phyloP scores from a whole-genome alignment of 352 stramenopile species.

The Plasmopara muralis region DNA sequence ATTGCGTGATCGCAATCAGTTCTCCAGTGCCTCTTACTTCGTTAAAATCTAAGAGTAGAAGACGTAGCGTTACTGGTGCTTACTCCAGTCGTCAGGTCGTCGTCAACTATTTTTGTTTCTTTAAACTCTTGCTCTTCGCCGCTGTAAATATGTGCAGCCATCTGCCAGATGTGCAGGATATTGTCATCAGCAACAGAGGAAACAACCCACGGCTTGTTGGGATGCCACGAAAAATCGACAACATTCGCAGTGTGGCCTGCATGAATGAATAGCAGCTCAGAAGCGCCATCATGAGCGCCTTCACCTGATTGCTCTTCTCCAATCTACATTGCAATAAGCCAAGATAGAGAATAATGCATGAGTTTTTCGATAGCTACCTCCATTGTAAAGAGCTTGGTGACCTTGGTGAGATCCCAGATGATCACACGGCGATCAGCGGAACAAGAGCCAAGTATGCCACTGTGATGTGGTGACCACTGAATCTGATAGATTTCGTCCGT shows the following conservation, averaged over 20 bases:
- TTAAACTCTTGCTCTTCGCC: background rate
- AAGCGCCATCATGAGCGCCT: conserved; percentile 95
- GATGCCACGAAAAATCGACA: conserved; percentile 96
- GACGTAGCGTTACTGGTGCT: no score
- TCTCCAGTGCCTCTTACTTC: no score
- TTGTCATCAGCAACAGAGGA: conserved; percentile 98
- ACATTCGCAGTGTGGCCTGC: conserved; percentile 97
- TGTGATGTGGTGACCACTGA: conserved; percentile 95
- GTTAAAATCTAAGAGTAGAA: no score
- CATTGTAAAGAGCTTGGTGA: conserved; percentile 1
- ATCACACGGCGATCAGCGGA: conserved; percentile 92
- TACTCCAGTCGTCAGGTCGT: no score
- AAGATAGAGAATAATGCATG: no score
- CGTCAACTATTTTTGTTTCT: no score
- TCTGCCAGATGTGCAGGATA: conserved; percentile 97
- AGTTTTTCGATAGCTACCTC: background rate
- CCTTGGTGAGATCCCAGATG: conserved; percentile 94
- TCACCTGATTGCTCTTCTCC: conserved; percentile 93
- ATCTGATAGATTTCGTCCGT: conserved; percentile 95
- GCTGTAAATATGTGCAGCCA: conserved; percentile 92
- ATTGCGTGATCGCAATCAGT: no score
- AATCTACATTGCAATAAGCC: conserved; percentile 40
- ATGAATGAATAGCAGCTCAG: conserved; percentile 98
- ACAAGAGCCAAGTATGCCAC: conserved; percentile 94
- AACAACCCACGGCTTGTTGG: conserved; percentile 93